Conservation (phyloP, 352 stramenopile species). For the Globisporangium nodosum region DNA sequence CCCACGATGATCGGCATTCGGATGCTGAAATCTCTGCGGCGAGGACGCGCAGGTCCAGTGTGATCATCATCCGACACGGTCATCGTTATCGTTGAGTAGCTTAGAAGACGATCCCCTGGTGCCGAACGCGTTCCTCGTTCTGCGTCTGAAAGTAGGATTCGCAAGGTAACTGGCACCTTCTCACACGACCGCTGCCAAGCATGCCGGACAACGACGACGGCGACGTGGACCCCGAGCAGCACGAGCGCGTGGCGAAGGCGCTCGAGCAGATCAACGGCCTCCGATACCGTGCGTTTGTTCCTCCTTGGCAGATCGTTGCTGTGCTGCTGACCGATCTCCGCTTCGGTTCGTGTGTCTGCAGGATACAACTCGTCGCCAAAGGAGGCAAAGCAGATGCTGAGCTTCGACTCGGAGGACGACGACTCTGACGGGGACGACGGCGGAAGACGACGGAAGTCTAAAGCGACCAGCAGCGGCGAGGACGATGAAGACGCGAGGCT, state of each 20-base stretch:
- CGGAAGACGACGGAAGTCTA: background rate
- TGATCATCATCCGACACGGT: too few relatives aligned
- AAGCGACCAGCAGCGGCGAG: conserved; percentile 7
- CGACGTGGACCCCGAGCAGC: conserved; percentile 28
- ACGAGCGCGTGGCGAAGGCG: conserved; percentile 53
- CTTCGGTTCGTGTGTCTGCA: conserved; percentile 9
- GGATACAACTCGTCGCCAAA: conserved; percentile 40
- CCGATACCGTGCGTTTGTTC: conserved; percentile 41
- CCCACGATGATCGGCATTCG: too few relatives aligned
- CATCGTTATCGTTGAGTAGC: too few relatives aligned
- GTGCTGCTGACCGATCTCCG: background rate
- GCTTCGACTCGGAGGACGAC: conserved; percentile 24
- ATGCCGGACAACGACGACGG: background rate
- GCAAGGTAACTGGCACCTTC: too few relatives aligned
- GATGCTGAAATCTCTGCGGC: too few relatives aligned
- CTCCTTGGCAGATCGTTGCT: background rate
- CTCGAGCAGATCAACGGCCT: conserved; percentile 70
- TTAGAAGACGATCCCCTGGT: too few relatives aligned
- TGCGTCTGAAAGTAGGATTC: too few relatives aligned
- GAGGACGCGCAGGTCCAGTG: too few relatives aligned
- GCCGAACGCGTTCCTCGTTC: too few relatives aligned
- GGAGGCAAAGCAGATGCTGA: conserved; percentile 35
- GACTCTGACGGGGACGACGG: conserved; percentile 24
- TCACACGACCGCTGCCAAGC: too few relatives aligned
- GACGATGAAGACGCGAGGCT: conserved; percentile 11